These are phyloP conservation scores for Rhizopus stolonifer DNA, from an alignment of 371 early-diverging fungal species.

Conservation along the genomic window DNA sequence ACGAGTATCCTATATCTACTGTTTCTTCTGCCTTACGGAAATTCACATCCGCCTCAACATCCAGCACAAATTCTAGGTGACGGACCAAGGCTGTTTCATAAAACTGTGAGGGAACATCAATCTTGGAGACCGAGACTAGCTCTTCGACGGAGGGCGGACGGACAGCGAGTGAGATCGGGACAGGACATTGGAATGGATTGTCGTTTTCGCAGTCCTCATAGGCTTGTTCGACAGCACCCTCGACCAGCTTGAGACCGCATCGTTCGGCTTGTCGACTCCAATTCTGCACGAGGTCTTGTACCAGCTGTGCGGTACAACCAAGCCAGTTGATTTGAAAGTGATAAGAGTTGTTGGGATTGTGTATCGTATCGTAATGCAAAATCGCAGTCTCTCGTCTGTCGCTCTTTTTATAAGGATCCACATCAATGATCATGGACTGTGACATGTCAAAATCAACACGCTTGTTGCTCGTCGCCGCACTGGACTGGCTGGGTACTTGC, in stretches of 20 bases:
- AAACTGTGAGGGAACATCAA: constrained; percentile 68
- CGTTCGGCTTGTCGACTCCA: constrained; percentile 89
- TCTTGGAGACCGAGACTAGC: constrained; percentile 36
- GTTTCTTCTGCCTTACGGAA: constrained; percentile 53
- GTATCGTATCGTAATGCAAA: constrained; percentile 88
- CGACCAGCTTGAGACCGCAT: constrained; percentile 88
- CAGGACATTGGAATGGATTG: constrained; percentile 89
- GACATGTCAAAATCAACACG: constrained; percentile 51
- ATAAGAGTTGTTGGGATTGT: constrained; percentile 85
- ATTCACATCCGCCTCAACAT: constrained; percentile 84
- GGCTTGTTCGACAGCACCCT: constrained; percentile 88
- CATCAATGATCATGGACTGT: constrained; percentile 70
- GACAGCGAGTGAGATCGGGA: constrained; percentile 63
- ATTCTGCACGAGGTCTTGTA: constrained; percentile 82
- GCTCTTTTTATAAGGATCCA: constrained; percentile 73
- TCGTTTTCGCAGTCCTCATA: constrained; percentile 64
- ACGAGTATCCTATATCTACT: constrained; percentile 65
- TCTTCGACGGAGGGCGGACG: constrained; percentile 63
- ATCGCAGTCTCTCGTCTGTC: constrained; percentile 82
- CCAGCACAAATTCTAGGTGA: constrained; percentile 85
- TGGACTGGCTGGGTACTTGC: constrained; percentile 18
- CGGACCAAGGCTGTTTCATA: constrained; percentile 84
- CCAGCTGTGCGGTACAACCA: constrained; percentile 86
- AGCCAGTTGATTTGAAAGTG: constrained; percentile 96
- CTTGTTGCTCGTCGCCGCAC: constrained; percentile 2